Evolutionary conservation across 2,329 filamentous ascomycete species (phyloP).

Genomic region (Cercospora canescens): DNA sequence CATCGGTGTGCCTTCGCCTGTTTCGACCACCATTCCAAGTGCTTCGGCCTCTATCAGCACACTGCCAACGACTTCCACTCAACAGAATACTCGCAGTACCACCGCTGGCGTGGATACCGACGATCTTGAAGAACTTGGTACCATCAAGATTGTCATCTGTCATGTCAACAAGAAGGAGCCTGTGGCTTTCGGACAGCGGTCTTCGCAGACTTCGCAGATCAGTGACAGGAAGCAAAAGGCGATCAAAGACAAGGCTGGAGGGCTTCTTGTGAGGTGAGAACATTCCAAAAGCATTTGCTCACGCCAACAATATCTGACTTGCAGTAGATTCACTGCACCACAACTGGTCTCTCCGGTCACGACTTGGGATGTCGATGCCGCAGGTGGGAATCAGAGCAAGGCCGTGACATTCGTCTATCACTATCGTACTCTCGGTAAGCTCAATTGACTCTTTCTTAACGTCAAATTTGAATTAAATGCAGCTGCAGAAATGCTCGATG

Average conservation of each 20-base stretch:
- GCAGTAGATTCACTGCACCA: constrained; percentile 1
- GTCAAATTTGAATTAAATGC: background rate
- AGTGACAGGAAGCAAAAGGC: background rate
- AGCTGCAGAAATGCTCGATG: constrained; percentile 8
- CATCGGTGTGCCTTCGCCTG: background rate
- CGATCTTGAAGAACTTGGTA: constrained; percentile 12
- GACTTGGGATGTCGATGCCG: constrained; percentile 7
- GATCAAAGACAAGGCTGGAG: constrained; percentile 9
- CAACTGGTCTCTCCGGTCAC: background rate
- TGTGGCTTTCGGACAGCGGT: constrained; percentile 1
- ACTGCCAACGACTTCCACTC: background rate
- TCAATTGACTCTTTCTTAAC: background rate
- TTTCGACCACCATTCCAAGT: background rate
- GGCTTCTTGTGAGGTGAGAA: background rate
- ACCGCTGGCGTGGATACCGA: background rate
- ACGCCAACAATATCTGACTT: background rate
- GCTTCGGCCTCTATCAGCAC: background rate
- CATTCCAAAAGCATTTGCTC: background rate
- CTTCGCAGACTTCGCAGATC: background rate
- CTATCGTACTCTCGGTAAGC: constrained; percentile 11
- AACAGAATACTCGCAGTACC: background rate
- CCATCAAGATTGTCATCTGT: constrained; percentile 15
- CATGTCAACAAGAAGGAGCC: constrained; percentile 15
- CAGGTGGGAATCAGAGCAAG: background rate
- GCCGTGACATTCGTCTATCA: constrained; percentile 10